These are phyloP conservation scores for Cylindrodendrum hubeiense DNA, from an alignment of 2,329 filamentous ascomycete genomes.

Conservation along the genomic window DNA sequence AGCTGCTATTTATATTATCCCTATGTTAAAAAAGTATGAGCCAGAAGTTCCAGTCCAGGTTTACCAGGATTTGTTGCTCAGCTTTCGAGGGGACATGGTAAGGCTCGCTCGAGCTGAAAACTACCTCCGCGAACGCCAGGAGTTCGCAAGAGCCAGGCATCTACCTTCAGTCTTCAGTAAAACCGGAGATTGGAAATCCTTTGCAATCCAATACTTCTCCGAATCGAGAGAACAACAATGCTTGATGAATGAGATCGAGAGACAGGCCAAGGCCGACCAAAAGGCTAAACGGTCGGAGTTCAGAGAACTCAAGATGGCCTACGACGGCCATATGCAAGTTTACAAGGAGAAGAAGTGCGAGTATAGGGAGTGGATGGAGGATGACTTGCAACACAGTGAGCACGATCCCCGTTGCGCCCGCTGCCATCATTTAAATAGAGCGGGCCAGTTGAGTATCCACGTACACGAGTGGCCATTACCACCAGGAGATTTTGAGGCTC, in stretches of 20 bases:
- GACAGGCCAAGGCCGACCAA: constrained; percentile 45
- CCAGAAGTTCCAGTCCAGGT: constrained; percentile 55
- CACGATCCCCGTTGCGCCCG: constrained; percentile 47
- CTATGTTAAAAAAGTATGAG: constrained; percentile 60
- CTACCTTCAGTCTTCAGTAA: constrained; percentile 26
- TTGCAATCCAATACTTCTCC: constrained; percentile 34
- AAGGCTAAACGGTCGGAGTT: constrained; percentile 30
- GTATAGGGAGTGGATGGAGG: not conserved
- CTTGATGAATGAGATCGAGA: constrained; percentile 52
- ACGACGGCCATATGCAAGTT: constrained; percentile 24
- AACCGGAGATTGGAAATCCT: constrained; percentile 27
- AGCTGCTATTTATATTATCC: constrained; percentile 51
- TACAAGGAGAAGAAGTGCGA: constrained; percentile 16
- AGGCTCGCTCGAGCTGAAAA: constrained; percentile 59
- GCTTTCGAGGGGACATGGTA: constrained; percentile 57
- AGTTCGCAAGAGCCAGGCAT: not conserved
- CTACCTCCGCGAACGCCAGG: constrained; percentile 48
- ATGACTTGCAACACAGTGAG: not conserved
- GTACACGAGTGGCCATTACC: constrained; percentile 71
- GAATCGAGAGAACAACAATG: constrained; percentile 49
- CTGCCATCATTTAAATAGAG: constrained; percentile 49
- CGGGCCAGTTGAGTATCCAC: constrained; percentile 55
- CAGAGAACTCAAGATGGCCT: not conserved
- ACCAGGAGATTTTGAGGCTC: constrained; percentile 43
- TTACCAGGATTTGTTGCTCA: constrained; percentile 60